These are phyloP conservation scores for Fraxinus dipetala DNA, from an alignment of 305 asterid genomes.

Conservation along the genomic window DNA sequence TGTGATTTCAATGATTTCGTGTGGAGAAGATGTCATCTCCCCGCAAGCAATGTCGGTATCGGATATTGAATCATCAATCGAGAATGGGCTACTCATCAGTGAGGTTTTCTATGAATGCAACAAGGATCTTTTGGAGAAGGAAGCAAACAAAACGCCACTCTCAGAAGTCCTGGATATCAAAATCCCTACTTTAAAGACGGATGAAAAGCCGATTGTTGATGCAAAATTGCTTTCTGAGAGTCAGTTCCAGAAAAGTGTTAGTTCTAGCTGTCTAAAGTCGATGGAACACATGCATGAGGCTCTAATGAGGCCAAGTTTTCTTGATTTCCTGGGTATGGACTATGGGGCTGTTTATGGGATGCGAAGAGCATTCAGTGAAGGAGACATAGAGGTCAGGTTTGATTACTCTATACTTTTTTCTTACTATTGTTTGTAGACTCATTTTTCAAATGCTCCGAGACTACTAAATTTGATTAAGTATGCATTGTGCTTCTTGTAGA, in stretches of 20 bases:
- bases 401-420: conserved; percentile 18
- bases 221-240: conserved; percentile 39
- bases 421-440: background rate
- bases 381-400: conserved; percentile 78
- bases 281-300: conserved; percentile 54
- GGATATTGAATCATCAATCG: conserved; percentile 68
- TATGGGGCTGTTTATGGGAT: conserved; percentile 68
- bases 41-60: conserved; percentile 64
- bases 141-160: conserved; percentile 57
- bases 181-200: conserved; percentile 38
- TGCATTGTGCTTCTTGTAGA: background rate
- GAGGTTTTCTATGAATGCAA: conserved; percentile 88
- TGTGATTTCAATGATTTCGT: conserved; percentile 83
- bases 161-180: conserved; percentile 54
- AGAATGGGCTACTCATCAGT: conserved; percentile 68
- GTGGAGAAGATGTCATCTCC: conserved; percentile 67
- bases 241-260: conserved; percentile 62
- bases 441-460: background rate
- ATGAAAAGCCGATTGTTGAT: conserved; percentile 31
- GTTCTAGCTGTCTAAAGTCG: conserved; percentile 57
- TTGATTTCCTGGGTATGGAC: conserved; percentile 67
- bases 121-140: conserved; percentile 82
- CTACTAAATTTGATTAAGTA: background rate
- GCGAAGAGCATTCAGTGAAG: conserved; percentile 95
- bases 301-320: conserved; percentile 60